phyloP scores from a whole-genome alignment of 1,284 basidiomycete species.

The Malassezia equina region DNA sequence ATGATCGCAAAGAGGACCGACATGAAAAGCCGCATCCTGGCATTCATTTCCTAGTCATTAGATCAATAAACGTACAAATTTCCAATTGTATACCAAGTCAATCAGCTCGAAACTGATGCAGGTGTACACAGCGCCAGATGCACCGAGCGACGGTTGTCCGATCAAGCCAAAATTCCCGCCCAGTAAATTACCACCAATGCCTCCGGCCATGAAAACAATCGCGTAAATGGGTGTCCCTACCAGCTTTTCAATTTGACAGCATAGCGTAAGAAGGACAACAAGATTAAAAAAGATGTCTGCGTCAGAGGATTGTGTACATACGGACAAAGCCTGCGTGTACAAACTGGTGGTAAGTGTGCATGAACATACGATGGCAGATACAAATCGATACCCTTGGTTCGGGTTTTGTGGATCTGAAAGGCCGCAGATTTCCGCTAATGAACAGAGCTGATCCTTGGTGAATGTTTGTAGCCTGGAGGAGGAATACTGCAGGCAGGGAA shows the following conservation, averaged over 20 bases:
- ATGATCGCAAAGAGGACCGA: constrained; percentile 74
- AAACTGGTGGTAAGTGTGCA: constrained; percentile 66
- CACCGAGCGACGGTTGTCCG: constrained; percentile 82
- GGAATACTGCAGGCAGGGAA: constrained; percentile 56
- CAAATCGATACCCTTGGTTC: constrained; percentile 73
- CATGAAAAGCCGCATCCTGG: constrained; percentile 57
- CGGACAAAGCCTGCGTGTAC: constrained; percentile 85
- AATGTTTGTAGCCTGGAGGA: constrained; percentile 45
- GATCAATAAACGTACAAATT: constrained; percentile 57
- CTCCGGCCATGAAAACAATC: constrained; percentile 73
- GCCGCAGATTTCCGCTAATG: constrained; percentile 73
- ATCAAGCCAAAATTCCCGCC: constrained; percentile 80
- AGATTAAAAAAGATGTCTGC: constrained; percentile 65
- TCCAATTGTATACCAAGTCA: constrained; percentile 85
- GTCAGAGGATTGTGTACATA: constrained; percentile 8
- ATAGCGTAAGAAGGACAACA: constrained; percentile 69
- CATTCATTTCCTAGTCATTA: constrained; percentile 22
- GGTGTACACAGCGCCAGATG: constrained; percentile 80
- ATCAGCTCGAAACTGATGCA: constrained; percentile 70
- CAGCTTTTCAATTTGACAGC: constrained; percentile 58
- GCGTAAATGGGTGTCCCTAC: constrained; percentile 66
- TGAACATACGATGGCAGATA: constrained; percentile 51
- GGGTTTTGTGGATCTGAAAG: constrained; percentile 59
- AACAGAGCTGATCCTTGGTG: constrained; percentile 54
- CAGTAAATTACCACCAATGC: constrained; percentile 65